A percentile compares a stretch with the other conserved stretches of the same genome.
Conservation (phyloP, 1,284 basidiomycete species). For the Leccinum angustisporum region DNA sequence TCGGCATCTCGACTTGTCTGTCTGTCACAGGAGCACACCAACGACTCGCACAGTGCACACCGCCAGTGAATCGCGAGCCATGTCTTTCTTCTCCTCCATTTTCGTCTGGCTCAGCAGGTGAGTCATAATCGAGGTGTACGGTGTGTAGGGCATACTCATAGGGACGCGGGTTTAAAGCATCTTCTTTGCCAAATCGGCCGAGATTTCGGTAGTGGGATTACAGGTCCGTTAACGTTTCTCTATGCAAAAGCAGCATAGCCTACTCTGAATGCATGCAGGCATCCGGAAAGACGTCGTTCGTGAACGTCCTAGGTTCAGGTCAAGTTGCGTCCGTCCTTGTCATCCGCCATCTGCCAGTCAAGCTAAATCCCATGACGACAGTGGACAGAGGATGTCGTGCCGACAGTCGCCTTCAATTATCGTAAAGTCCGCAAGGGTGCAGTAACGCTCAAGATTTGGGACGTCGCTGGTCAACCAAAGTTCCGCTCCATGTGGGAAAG, state of each 20-base stretch:
- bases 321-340: conserved; percentile 51
- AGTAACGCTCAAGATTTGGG: conserved; percentile 93
- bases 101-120: conserved; percentile 70
- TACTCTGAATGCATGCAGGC: conserved; percentile 51
- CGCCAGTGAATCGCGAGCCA: conserved; percentile 4
- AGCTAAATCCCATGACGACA: conserved; percentile 28
- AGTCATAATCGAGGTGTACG: conserved; percentile 13
- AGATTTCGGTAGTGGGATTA: conserved; percentile 91
- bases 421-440: conserved; percentile 85
- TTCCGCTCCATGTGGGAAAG: conserved; percentile 95
- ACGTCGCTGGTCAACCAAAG: conserved; percentile 93
- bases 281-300: conserved; percentile 93
- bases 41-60: background rate
- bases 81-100: conserved; percentile 59
- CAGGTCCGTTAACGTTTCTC: conserved; percentile 66
- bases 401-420: conserved; percentile 92
- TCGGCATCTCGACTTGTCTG: too few relatives aligned
- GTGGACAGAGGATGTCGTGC: conserved; percentile 93
- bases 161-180: conserved; percentile 40
- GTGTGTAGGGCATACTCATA: background rate
- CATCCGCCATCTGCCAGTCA: background rate
- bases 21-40: background rate
- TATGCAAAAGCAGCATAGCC: conserved; percentile 11
- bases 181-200: conserved; percentile 89
- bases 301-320: conserved; percentile 86